phyloP scores from a whole-genome alignment of 129 eudicot genomes.

The Pseudognaphalium luteoalbum region DNA sequence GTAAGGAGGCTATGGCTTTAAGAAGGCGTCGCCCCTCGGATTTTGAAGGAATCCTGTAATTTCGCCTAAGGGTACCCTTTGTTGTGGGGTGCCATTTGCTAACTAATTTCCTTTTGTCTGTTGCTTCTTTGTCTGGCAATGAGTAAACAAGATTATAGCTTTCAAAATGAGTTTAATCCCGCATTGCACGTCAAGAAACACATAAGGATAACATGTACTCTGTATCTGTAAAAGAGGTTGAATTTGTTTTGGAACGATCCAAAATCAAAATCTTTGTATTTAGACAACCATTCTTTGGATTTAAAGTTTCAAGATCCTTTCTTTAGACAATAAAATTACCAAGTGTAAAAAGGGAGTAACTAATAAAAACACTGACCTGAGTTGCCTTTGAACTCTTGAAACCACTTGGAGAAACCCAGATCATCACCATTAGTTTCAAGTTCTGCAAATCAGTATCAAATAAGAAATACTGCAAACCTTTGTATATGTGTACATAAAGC shows the following conservation, averaged over 20 bases:
- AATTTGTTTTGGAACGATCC: background rate
- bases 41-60: conserved; percentile 33
- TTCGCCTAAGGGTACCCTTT: conserved; percentile 87
- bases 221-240: background rate
- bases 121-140: conserved; percentile 74
- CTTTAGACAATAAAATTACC: background rate
- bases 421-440: conserved; percentile 57
- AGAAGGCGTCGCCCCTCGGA: conserved; percentile 89
- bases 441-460: conserved; percentile 35
- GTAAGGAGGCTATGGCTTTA: conserved; percentile 76
- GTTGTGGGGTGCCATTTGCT: conserved; percentile 99
- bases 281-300: background rate
- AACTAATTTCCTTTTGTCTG: conserved; percentile 69
- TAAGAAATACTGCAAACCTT: background rate
- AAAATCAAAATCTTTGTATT: background rate
- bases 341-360: background rate
- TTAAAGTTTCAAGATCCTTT: background rate
- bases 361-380: conserved; percentile 57
- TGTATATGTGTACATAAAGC: background rate
- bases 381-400: conserved; percentile 58
- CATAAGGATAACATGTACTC: background rate
- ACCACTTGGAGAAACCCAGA: conserved; percentile 93
- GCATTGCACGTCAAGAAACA: background rate
- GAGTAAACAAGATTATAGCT: conserved; percentile 2
- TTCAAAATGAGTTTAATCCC: background rate